Evolutionary conservation across 805 yeast genomes (phyloP).

Genomic region (Starmerella floris): DNA sequence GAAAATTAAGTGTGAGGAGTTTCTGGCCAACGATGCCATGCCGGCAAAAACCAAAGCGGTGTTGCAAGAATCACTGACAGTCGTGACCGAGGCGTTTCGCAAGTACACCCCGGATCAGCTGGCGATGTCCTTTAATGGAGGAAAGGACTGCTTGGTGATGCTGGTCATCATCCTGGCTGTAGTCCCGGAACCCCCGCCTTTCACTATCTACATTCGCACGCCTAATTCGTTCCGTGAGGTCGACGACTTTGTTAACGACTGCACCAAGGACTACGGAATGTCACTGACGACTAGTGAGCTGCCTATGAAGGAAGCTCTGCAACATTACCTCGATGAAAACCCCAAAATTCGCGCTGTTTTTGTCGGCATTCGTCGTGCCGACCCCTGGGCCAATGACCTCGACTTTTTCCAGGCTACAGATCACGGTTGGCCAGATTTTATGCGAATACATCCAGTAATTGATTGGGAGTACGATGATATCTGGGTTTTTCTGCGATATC

Average conservation of each 20-base stretch:
- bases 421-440: conserved; percentile 79
- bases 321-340: conserved; percentile 40
- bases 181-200: conserved; percentile 23
- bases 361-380: conserved; percentile 79
- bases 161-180: conserved; percentile 56
- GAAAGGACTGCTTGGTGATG: conserved; percentile 91
- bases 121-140: conserved; percentile 86
- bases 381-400: conserved; percentile 62
- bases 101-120: conserved; percentile 19
- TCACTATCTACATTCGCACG: conserved; percentile 60
- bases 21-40: conserved; percentile 4
- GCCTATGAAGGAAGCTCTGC: conserved; percentile 57
- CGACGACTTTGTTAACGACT: conserved; percentile 46
- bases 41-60: conserved; percentile 18
- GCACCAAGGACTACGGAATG: conserved; percentile 44
- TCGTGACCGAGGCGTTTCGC: conserved; percentile 24
- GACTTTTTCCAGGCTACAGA: conserved; percentile 61
- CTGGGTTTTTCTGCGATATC: conserved; percentile 59
- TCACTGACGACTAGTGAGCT: conserved; percentile 30
- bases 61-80: conserved; percentile 20
- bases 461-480: conserved; percentile 76
- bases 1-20: conserved; percentile 2
- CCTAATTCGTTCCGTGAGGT: conserved; percentile 62
- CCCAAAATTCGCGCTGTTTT: conserved; percentile 56
- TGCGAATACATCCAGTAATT: conserved; percentile 74